These are phyloP conservation scores for Erythrophleum fordii DNA, from an alignment of 306 rosid genomes.

Conservation along the genomic window DNA sequence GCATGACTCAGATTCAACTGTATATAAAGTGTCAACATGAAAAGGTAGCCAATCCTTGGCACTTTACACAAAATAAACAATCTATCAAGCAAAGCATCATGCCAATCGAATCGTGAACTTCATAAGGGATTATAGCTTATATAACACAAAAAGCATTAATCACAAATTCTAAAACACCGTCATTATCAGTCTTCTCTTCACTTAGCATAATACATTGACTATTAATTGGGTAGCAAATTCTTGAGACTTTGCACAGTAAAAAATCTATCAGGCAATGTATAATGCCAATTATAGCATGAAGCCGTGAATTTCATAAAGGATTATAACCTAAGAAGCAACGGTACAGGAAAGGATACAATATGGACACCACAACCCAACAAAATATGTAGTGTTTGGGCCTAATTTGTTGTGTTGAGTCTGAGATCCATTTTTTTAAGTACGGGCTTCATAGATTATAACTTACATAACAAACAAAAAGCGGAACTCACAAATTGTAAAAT, in stretches of 20 bases:
- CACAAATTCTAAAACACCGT: neutral
- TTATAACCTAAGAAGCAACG: no score
- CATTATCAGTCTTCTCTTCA: neutral
- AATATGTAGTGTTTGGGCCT: no score
- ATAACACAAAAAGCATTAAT: neutral
- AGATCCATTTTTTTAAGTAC: no score
- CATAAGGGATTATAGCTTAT: no score
- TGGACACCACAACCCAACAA: no score
- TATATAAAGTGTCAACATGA: neutral
- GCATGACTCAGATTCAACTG: slow-evolving; percentile 11
- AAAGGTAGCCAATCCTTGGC: neutral
- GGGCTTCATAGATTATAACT: neutral
- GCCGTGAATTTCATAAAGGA: neutral
- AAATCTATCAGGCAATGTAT: neutral
- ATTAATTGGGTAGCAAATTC: neutral
- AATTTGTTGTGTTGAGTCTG: no score
- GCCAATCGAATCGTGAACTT: neutral
- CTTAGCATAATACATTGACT: neutral
- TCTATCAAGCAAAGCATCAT: slow-evolving; percentile 4
- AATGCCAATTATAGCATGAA: neutral
- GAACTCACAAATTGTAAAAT: neutral
- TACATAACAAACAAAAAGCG: neutral
- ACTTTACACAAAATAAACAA: neutral
- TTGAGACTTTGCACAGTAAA: neutral
- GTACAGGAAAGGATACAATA: no score